These are phyloP conservation scores for Biscutella laevigata DNA, from an alignment of 441 rosid genomes.

Conservation along the genomic window DNA sequence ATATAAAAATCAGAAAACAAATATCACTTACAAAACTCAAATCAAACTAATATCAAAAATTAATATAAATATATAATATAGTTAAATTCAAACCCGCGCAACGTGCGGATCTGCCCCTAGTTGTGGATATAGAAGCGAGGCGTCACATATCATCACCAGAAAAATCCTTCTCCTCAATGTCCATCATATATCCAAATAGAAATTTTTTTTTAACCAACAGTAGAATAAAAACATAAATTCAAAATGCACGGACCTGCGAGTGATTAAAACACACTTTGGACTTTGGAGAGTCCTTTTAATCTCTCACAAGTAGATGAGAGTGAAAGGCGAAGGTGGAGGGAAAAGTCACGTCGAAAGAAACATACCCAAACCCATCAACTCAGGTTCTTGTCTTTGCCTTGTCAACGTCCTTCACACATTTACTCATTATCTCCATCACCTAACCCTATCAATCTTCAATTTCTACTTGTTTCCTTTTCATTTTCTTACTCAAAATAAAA, in stretches of 20 bases:
- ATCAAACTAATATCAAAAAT: no score
- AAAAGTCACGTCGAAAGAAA: constrained; percentile 58
- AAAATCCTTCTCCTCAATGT: no score
- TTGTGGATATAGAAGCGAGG: no score
- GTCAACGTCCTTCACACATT: constrained; percentile 51
- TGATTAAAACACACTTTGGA: not conserved
- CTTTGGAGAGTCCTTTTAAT: constrained; percentile 1
- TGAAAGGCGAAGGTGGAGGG: constrained; percentile 41
- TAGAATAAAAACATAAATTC: not conserved
- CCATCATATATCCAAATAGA: no score
- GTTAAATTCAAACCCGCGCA: no score
- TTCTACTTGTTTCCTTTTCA: constrained; percentile 4
- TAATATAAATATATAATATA: no score
- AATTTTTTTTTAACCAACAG: no score
- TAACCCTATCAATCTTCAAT: not conserved
- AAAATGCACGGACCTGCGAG: not conserved
- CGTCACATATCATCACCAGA: no score
- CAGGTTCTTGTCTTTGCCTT: constrained; percentile 52
- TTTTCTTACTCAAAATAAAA: not conserved
- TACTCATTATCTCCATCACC: not conserved
- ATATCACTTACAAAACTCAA: no score
- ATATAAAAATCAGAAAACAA: no score
- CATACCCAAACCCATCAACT: constrained; percentile 42
- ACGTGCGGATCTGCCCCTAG: no score
- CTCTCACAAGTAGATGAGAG: not conserved